Evolutionary conservation across 2,329 filamentous ascomycete genomes (phyloP), one percentile per base, ranked within the genome.

Genomic region (Fonsecaea pugnacius): DNA sequence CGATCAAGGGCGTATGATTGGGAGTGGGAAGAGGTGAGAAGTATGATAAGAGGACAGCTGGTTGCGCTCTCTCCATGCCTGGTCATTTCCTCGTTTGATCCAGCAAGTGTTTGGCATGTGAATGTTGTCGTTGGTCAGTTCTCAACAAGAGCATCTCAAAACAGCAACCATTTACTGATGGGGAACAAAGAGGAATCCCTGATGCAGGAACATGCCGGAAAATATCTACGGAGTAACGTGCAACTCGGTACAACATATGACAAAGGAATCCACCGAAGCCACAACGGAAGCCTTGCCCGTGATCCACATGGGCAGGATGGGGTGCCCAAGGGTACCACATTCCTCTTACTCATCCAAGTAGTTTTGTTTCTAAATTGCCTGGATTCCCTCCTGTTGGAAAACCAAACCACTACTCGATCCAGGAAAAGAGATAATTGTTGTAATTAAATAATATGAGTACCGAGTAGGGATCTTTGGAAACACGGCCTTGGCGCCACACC

Each of bases 131-230:
- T 24, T 48, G 24, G 12, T 48, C 43, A 24, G 21, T 24, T 38
- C 12, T 24, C 16, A 18, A 48, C 21, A 48, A 18, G 43, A 48
- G 21, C 4, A 48, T 18, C 43, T 48, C 18, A 48, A 48, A 48
- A 24, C 43, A 12, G 43, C 18, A 7, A 24, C 18, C 18, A 48
- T 48, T 24, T 48, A 12, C 9, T 6, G 14, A 48, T 48, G 40
- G 38, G 1, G 18, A 48, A 48, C 43, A 48, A 48, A 48, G 43
- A 24, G 10, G 36, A 43, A 18, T 43, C 38, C 16, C 6, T 18
- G 38, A 43, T 43, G 38, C 38, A 43, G 38, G 38, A 14, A 43
- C 38, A 43, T 43, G 38, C 38, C 38, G 38, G 38, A 43, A 30
- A 30, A 30, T 30, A 30, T 30, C 27, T 30, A 30, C 27, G 27